phyloP scores from a whole-genome alignment of 2,329 filamentous ascomycete genomes.

The Aureobasidium vineae region DNA sequence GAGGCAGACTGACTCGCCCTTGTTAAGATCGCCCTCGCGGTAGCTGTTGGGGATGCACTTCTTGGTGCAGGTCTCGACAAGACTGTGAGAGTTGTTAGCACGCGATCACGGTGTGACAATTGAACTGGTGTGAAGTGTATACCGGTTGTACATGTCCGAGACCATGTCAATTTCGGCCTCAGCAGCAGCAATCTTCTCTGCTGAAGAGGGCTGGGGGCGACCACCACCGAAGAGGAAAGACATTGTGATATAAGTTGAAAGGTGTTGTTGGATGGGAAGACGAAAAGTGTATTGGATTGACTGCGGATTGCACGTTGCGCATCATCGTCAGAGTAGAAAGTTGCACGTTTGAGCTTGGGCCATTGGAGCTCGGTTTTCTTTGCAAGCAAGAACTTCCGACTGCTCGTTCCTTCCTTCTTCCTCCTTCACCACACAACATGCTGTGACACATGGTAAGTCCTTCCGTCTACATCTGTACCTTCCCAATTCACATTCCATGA shows the following conservation, averaged over 20 bases:
- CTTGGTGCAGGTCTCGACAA: constrained; percentile 83
- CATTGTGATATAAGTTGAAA: constrained; percentile 47
- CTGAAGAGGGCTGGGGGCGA: constrained; percentile 82
- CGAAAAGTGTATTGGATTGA: neutral
- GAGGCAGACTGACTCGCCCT: constrained; percentile 97
- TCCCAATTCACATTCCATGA: constrained; percentile 25
- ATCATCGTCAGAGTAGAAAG: constrained; percentile 23
- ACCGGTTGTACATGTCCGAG: constrained; percentile 98
- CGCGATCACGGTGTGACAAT: neutral
- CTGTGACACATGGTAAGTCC: constrained; percentile 25
- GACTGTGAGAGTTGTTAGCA: constrained; percentile 36
- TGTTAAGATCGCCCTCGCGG: constrained; percentile 95
- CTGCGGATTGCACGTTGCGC: constrained; percentile 4
- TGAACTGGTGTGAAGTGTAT: constrained; percentile 36
- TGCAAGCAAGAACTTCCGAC: neutral
- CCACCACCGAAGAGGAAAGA: constrained; percentile 69
- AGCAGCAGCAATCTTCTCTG: constrained; percentile 94
- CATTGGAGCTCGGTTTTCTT: constrained; percentile 26
- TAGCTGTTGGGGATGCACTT: constrained; percentile 94
- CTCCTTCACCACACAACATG: constrained; percentile 13
- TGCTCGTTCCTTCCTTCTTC: neutral
- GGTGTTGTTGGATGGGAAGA: neutral
- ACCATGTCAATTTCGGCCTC: constrained; percentile 98
- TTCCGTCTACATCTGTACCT: neutral
- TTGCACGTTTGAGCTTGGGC: constrained; percentile 28